A percentile compares a stretch with the other conserved stretches of the same genome.
phyloP scores from a whole-genome alignment of 106 monocot genomes.

The Platanthera guangdongensis region DNA sequence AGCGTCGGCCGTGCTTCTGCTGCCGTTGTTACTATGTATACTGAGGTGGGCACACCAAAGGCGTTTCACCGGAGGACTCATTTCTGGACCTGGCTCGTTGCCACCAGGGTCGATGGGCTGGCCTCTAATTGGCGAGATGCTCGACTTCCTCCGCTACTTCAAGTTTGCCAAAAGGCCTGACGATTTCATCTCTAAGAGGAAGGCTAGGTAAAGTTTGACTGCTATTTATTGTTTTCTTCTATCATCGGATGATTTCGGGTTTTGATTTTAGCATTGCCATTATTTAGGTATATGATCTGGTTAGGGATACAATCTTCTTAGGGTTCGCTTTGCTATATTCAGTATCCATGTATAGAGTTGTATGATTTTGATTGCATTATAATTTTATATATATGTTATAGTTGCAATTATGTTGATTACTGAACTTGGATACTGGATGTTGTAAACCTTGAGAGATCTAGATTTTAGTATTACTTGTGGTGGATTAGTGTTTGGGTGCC shows the following conservation, averaged over 20 bases:
- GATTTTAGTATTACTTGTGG: too few species aligned
- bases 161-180: constrained; percentile 20
- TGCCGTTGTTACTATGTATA: constrained; percentile 8
- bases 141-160: constrained; percentile 30
- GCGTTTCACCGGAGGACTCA: constrained; percentile 6
- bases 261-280: not conserved
- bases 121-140: constrained; percentile 28
- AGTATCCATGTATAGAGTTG: too few species aligned
- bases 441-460: too few species aligned
- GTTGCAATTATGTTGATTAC: too few species aligned
- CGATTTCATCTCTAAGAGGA: constrained; percentile 23
- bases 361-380: too few species aligned
- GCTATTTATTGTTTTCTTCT: not conserved
- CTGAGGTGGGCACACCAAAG: constrained; percentile 7
- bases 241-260: not conserved
- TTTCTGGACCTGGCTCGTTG: not conserved
- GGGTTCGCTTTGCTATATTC: too few species aligned
- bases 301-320: not conserved
- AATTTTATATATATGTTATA: too few species aligned
- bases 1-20: not conserved
- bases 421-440: too few species aligned
- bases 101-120: constrained; percentile 30
- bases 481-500: too few species aligned
- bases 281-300: not conserved
- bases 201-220: constrained; percentile 7